Conservation (phyloP, 345 rosid genomes). For the Erysimum cheiranthoides region DNA sequence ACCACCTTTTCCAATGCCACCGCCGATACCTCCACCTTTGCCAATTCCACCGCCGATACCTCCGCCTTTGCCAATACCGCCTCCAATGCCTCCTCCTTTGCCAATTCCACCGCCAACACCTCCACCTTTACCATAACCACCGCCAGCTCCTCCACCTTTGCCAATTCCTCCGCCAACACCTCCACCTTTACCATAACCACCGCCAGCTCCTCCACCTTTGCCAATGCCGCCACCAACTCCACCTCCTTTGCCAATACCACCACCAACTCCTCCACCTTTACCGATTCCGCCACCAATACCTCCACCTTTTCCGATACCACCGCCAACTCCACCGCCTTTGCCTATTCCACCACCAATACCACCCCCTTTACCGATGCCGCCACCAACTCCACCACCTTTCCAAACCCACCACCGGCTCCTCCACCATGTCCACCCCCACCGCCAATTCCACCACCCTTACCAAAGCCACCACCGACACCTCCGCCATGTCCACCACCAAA, state of each 20-base stretch:
- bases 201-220: conserved; percentile 30
- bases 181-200: conserved; percentile 23
- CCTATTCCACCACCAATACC: conserved; percentile 47
- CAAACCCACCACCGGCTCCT: conserved; percentile 47
- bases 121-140: conserved; percentile 23
- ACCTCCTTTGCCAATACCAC: conserved; percentile 28
- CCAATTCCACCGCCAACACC: conserved; percentile 45
- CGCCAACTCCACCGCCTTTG: conserved; percentile 37
- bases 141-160: neutral
- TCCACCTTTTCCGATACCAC: conserved; percentile 42
- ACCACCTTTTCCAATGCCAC: conserved; percentile 37
- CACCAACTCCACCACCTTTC: conserved; percentile 33
- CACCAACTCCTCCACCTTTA: conserved; percentile 18
- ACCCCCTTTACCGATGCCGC: conserved; percentile 23
- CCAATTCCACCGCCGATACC: conserved; percentile 20
- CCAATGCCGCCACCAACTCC: conserved; percentile 24
- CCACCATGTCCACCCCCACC: conserved; percentile 48
- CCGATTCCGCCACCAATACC: conserved; percentile 43
- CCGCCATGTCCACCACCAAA: conserved; percentile 50
- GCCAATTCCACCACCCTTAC: conserved; percentile 51
- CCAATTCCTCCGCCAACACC: neutral
- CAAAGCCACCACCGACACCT: conserved; percentile 48
- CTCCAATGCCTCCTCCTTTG: conserved; percentile 24
- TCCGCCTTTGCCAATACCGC: conserved; percentile 25
- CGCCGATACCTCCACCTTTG: conserved; percentile 27